Conservation (phyloP, 176 grass and related monocot genomes). For the Secale cereale region DNA sequence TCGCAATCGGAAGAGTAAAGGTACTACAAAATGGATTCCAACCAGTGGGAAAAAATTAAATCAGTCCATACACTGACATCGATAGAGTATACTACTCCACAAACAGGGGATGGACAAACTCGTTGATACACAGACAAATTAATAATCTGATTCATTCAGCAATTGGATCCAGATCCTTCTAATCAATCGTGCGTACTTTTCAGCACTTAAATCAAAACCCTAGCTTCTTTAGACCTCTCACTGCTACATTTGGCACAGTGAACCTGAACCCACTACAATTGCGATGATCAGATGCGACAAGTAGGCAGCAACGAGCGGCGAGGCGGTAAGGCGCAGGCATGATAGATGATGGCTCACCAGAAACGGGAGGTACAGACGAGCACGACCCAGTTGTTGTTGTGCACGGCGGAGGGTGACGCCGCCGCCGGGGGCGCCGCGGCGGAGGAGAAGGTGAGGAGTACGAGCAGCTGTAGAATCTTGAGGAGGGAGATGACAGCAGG, state of each 20-base stretch:
- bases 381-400: slow-evolving; percentile 99
- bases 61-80: neutral
- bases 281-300: neutral
- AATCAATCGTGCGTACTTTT: neutral
- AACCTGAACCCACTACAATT: neutral
- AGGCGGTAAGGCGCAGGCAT: neutral
- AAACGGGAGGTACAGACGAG: slow-evolving; percentile 93
- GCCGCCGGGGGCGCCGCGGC: neutral
- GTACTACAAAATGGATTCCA: neutral
- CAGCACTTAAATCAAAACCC: neutral
- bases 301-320: neutral
- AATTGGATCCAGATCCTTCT: neutral
- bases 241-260: neutral
- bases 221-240: neutral
- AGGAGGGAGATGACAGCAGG: neutral
- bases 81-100: neutral
- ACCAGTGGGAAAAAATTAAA: neutral
- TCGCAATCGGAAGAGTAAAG: neutral
- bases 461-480: neutral
- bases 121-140: neutral
- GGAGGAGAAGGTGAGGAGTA: neutral
- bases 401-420: slow-evolving; percentile 50
- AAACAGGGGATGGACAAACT: neutral
- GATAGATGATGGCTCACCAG: slow-evolving; percentile 50
- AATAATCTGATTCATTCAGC: neutral